A percentile compares a stretch with the other conserved stretches of the same genome.
Conservation (phyloP, 2,329 filamentous ascomycete genomes). For the Venturia effusa region DNA sequence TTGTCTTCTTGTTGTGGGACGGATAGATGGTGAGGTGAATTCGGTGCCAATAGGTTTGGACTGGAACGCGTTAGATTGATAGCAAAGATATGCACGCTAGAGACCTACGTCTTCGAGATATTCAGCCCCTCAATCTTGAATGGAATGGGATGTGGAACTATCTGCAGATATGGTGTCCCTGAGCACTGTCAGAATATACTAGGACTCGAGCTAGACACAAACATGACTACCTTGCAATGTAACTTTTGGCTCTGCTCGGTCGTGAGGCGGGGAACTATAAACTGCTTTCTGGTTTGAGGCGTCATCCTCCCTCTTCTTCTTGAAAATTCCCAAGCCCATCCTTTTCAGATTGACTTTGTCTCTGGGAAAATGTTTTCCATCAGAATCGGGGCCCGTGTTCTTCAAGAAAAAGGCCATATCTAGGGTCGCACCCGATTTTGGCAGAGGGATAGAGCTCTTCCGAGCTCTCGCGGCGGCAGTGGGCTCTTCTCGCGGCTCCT, state of each 20-base stretch:
- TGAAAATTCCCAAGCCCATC: constrained; percentile 5
- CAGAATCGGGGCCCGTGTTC: constrained; percentile 23
- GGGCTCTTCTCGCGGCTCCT: neutral
- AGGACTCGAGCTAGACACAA: neutral
- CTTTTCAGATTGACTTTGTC: neutral
- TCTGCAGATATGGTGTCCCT: constrained; percentile 17
- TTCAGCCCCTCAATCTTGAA: neutral
- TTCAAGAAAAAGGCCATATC: constrained; percentile 29
- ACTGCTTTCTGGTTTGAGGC: neutral
- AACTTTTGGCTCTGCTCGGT: constrained; percentile 4
- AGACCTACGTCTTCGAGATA: neutral
- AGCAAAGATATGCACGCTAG: neutral
- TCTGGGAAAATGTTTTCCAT: neutral
- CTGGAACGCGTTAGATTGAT: neutral
- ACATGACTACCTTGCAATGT: neutral
- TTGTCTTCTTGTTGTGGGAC: constrained; percentile 5
- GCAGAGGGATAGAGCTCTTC: constrained; percentile 13
- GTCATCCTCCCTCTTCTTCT: constrained; percentile 8
- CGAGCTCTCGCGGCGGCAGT: neutral
- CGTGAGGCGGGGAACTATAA: neutral
- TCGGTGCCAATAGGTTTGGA: neutral
- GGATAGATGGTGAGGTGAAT: neutral
- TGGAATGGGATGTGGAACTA: constrained; percentile 12
- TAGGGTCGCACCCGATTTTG: constrained; percentile 14
- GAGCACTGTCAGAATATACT: neutral